These are phyloP conservation scores for Irpex sp. DNA, from an alignment of 1,284 basidiomycete species.

Conservation along the genomic window DNA sequence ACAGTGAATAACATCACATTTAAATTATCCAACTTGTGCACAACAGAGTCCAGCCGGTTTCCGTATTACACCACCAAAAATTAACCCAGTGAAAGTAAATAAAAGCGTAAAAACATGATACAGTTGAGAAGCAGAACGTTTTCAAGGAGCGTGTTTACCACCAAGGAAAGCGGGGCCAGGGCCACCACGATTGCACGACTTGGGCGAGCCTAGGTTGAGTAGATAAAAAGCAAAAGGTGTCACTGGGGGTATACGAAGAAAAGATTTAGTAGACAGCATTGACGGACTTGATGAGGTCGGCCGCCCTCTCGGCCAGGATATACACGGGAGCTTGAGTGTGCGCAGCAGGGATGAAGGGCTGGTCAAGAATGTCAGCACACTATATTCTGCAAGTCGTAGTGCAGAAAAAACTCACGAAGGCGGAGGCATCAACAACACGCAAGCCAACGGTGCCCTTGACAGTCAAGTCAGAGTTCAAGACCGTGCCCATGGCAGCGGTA, in stretches of 20 bases:
- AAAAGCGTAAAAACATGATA: too few relatives aligned
- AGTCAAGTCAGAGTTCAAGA: constrained; percentile 18
- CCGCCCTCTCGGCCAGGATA: constrained; percentile 22
- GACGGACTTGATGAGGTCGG: constrained; percentile 19
- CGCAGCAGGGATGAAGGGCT: constrained; percentile 21
- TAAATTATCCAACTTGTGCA: background rate
- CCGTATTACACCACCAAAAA: background rate
- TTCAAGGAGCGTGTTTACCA: background rate
- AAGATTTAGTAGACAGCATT: background rate
- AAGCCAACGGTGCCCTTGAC: constrained; percentile 19
- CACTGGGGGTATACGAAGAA: background rate
- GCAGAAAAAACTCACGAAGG: constrained; percentile 21
- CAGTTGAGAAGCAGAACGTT: background rate
- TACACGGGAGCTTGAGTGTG: constrained; percentile 22
- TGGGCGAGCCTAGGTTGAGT: background rate
- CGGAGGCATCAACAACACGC: constrained; percentile 27
- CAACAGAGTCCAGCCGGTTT: background rate
- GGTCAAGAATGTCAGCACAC: background rate
- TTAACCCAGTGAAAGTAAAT: background rate
- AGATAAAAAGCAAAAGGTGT: background rate
- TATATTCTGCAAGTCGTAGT: background rate
- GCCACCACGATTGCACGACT: background rate
- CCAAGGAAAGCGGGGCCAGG: background rate
- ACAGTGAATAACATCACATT: background rate
- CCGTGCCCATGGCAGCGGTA: constrained; percentile 20